A percentile compares a stretch with the other conserved stretches of the same genome.
These are phyloP conservation scores for Calocera cornea DNA, from an alignment of 768 basidiomycete species.

Conservation along the genomic window DNA sequence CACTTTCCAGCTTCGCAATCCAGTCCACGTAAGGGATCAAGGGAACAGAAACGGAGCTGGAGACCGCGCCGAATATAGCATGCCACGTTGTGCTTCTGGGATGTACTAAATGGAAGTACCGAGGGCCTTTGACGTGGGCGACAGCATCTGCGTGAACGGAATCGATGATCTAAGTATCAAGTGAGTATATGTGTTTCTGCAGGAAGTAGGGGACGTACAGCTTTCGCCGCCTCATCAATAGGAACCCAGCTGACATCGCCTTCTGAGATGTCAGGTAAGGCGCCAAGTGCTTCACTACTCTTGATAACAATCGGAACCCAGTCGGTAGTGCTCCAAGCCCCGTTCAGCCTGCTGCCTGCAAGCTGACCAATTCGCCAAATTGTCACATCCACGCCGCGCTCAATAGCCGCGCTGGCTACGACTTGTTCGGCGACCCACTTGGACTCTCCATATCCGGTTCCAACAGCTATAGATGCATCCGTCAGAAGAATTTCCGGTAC, in stretches of 20 bases:
- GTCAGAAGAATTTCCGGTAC: not conserved
- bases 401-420: not conserved
- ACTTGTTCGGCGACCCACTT: not conserved
- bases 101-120: not conserved
- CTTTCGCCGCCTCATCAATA: not conserved
- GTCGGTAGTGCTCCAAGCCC: slow-evolving; percentile 4
- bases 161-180: too few relatives aligned
- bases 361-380: slow-evolving; percentile 3
- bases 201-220: too few relatives aligned
- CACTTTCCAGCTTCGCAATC: not conserved
- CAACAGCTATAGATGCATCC: not conserved
- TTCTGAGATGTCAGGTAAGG: not conserved
- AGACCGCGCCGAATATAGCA: not conserved
- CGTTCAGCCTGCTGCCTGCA: not conserved
- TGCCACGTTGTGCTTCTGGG: not conserved
- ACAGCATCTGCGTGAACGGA: too few relatives aligned
- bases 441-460: not conserved
- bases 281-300: not conserved
- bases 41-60: not conserved
- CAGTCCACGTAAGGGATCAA: not conserved
- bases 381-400: not conserved
- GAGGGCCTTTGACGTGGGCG: not conserved
- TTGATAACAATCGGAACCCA: slow-evolving; percentile 4
- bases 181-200: too few relatives aligned
- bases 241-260: not conserved